phyloP scores from a whole-genome alignment of 2,329 filamentous ascomycete genomes.

The Colletotrichum sp. region DNA sequence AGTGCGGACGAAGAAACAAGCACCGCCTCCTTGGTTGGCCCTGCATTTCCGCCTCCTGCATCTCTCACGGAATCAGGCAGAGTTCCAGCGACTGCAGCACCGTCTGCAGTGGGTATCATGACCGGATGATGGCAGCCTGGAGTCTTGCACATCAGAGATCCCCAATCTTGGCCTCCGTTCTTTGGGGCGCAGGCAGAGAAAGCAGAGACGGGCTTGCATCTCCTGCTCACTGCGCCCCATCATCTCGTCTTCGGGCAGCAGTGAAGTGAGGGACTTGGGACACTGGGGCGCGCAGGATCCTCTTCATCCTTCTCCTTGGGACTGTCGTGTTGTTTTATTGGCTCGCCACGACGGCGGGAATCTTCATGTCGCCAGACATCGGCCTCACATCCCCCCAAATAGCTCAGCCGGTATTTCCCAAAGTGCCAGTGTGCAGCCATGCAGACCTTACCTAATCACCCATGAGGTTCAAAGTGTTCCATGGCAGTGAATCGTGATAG shows the following conservation, averaged over 20 bases:
- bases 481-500: neutral
- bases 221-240: conserved; percentile 7
- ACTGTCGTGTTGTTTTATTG: neutral
- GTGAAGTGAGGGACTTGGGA: neutral
- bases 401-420: neutral
- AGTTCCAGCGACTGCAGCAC: neutral
- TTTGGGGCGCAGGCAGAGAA: neutral
- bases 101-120: neutral
- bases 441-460: neutral
- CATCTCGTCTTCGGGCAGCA: conserved; percentile 19
- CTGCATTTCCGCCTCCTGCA: neutral
- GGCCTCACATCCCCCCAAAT: neutral
- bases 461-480: neutral
- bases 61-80: neutral
- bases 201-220: neutral
- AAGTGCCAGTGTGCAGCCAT: neutral
- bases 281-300: neutral
- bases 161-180: neutral
- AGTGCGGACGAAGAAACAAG: conserved; percentile 15
- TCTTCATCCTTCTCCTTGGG: neutral
- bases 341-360: conserved; percentile 4
- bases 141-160: neutral
- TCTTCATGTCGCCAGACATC: neutral
- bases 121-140: conserved; percentile 10
- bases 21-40: conserved; percentile 13